Conservation (phyloP, 2,329 filamentous ascomycete species). For the Orbilia oligospora region DNA sequence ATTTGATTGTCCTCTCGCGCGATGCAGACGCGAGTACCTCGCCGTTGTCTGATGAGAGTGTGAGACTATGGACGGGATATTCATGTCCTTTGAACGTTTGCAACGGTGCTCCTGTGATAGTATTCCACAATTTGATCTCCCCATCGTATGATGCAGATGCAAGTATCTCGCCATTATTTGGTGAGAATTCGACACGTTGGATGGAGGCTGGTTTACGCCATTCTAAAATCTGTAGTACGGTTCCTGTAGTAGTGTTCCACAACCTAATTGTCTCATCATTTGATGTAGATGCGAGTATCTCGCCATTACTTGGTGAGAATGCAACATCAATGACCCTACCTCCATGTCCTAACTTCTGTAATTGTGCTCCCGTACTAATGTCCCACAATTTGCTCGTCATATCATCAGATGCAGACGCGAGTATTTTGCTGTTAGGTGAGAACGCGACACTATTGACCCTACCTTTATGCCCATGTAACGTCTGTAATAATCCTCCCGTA, state of each 20-base stretch:
- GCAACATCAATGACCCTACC: not conserved
- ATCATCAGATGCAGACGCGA: not conserved
- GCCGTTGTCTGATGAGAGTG: slow-evolving; percentile 1
- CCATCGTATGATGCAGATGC: not conserved
- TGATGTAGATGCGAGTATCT: not conserved
- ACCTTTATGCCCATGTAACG: not conserved
- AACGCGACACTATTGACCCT: not conserved
- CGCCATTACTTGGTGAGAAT: slow-evolving; percentile 2
- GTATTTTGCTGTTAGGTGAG: not conserved
- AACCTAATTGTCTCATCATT: not conserved
- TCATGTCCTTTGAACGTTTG: not conserved
- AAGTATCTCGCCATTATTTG: not conserved
- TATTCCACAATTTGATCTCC: not conserved
- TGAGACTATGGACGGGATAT: not conserved
- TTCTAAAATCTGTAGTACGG: not conserved
- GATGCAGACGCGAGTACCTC: not conserved
- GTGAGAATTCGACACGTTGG: slow-evolving; percentile 1
- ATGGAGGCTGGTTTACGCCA: no score
- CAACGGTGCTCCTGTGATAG: not conserved
- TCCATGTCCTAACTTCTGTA: not conserved
- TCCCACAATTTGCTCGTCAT: not conserved
- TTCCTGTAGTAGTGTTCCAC: not conserved
- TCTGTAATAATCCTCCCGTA: not conserved
- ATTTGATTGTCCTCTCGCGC: no score
- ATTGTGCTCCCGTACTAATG: not conserved